Percentiles rank a stretch among this genome's conserved stretches.
Evolutionary conservation across 73 alveolate species (phyloP).

Genomic region (Chromera velia): DNA sequence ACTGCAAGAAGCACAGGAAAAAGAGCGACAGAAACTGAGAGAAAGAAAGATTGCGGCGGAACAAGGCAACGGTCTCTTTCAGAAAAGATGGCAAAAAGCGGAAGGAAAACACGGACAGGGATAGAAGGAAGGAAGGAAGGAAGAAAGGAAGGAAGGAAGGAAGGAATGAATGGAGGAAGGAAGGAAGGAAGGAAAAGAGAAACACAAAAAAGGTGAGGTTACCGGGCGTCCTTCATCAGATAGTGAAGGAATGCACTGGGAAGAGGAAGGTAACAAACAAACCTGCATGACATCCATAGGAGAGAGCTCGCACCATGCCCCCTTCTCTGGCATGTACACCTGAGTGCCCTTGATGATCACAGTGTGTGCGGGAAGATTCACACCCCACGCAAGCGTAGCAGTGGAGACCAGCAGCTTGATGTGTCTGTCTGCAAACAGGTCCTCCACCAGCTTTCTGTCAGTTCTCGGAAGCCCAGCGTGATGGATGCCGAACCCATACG

Average conservation of each 20-base stretch:
- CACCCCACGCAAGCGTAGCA: slow-evolving; percentile 77
- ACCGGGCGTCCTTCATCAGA: too few species aligned
- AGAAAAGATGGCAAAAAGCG: too few species aligned
- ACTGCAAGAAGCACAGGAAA: too few species aligned
- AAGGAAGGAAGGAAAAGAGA: too few species aligned
- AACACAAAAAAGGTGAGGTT: too few species aligned
- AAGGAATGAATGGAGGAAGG: too few species aligned
- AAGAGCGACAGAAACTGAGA: too few species aligned
- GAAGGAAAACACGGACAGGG: too few species aligned
- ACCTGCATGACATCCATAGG: slow-evolving; percentile 87
- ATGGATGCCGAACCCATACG: slow-evolving; percentile 93
- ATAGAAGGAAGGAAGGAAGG: too few species aligned
- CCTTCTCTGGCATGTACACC: slow-evolving; percentile 96
- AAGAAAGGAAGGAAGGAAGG: too few species aligned
- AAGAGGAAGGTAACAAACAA: not conserved
- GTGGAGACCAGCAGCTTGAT: slow-evolving; percentile 53
- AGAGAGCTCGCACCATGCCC: slow-evolving; percentile 93
- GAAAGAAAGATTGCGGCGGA: too few species aligned
- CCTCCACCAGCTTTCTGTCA: slow-evolving; percentile 93
- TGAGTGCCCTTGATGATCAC: slow-evolving; percentile 99
- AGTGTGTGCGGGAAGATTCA: slow-evolving; percentile 98
- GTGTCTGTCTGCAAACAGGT: slow-evolving; percentile 84
- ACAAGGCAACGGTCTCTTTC: too few species aligned
- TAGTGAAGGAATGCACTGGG: not conserved
- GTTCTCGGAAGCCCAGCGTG: slow-evolving; percentile 97